Evolutionary conservation across 495 filamentous ascomycete genomes (phyloP), one percentile per base, ranked within the genome.

Genomic region (Cryomyces minteri): DNA sequence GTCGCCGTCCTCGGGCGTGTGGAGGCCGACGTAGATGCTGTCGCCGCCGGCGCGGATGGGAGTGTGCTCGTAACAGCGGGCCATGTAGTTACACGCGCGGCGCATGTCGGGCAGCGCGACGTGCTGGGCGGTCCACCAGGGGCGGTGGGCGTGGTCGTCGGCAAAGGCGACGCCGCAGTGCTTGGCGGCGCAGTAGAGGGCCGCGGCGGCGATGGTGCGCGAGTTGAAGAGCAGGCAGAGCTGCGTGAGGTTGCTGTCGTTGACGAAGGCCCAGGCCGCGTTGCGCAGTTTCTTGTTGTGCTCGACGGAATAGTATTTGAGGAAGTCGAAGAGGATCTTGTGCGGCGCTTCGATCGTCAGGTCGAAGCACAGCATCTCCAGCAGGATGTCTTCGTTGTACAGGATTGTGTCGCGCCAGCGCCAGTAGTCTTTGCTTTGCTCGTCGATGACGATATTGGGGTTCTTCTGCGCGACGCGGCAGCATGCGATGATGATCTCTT

Each of bases 351-450:
- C 82, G 32, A 94, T 66, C 59, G 83, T 79, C 32, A 99, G 63
- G 60, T 99, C 92, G 58, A 99, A 99, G 57, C 90, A 96, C 32
- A 96, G 68, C 38, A 72, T 73, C 63, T 99, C 90, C 5, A 99
- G 71, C 62, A 96, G 75, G 39, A 85, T 62, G 54, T 96, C 93
- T 65, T 99, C 90, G 54, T 86, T 80, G 50, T 77, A 75, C 3
- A 95, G 68, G 40, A 99, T 88, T 44, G 79, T 86, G 55, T 99
- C 90, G 41, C 83, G 76, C 90, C 90, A 98, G 57, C 76, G 71
- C 90, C 90, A 98, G 58, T 83, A 98, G 50, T 96, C 90, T 51
- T 94, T 95, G 38, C 79, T 84, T 58, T 95, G 86, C 59, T 94
- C 90, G 55, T 96, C 88, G 28, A 98, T 80, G 8, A 81, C 61